Conservation (phyloP, 176 grass and related monocot genomes). For the Cocos nucifera region DNA sequence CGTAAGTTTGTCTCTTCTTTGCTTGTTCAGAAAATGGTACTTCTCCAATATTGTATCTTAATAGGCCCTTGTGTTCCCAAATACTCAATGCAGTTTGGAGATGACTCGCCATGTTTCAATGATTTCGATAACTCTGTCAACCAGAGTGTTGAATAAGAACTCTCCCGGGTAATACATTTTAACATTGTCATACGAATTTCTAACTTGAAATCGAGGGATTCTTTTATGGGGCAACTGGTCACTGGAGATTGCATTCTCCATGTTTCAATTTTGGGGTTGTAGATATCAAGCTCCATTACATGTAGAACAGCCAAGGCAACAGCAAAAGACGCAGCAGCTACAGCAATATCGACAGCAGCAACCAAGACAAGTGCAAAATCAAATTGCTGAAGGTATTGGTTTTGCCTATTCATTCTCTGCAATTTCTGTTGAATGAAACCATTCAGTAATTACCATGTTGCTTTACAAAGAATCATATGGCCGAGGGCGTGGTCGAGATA, state of each 20-base stretch:
- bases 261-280: background rate
- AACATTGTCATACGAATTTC: background rate
- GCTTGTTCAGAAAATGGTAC: too few species aligned
- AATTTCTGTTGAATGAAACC: conserved; percentile 4
- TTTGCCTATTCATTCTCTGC: conserved; percentile 1
- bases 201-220: background rate
- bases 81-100: conserved; percentile 43
- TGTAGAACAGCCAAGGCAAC: conserved; percentile 49
- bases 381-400: conserved; percentile 46
- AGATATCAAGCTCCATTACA: conserved; percentile 70
- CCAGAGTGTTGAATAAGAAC: conserved; percentile 48
- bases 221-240: conserved; percentile 3
- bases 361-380: conserved; percentile 33
- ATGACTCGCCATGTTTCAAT: conserved; percentile 86
- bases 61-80: too few species aligned
- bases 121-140: conserved; percentile 86
- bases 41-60: too few species aligned
- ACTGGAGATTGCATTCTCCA: background rate
- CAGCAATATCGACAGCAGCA: conserved; percentile 20
- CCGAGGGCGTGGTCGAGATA: conserved; percentile 33
- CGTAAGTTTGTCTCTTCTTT: conserved; percentile 25
- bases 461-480: conserved; percentile 40
- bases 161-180: conserved; percentile 57
- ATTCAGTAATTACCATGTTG: conserved; percentile 1
- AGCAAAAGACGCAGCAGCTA: conserved; percentile 41